Conservation (phyloP, 805 yeast species). For the Saccharomyces mikatae region DNA sequence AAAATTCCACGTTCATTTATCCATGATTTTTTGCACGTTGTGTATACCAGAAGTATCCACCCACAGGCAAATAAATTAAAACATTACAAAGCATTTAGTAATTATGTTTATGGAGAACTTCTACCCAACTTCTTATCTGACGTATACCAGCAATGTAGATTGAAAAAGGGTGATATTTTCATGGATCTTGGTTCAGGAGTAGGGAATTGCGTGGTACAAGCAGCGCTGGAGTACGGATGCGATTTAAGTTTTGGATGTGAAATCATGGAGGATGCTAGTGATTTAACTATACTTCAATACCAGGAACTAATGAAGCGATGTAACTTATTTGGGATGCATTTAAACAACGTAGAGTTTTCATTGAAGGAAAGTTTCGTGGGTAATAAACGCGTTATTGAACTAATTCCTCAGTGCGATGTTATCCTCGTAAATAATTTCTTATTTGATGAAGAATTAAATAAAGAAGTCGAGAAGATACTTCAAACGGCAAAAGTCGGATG, state of each 20-base stretch:
- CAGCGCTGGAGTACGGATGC: conserved; percentile 80
- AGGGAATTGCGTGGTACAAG: conserved; percentile 85
- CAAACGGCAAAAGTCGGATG: conserved; percentile 63
- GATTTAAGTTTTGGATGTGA: conserved; percentile 77
- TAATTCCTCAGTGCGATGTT: conserved; percentile 58
- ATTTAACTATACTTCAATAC: conserved; percentile 53
- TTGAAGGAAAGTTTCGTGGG: conserved; percentile 64
- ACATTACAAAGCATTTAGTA: conserved; percentile 77
- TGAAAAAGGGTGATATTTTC: conserved; percentile 49
- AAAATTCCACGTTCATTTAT: conserved; percentile 37
- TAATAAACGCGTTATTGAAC: conserved; percentile 46
- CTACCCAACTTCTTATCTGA: conserved; percentile 68
- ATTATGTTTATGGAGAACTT: conserved; percentile 84
- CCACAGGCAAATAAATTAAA: conserved; percentile 59
- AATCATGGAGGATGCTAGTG: conserved; percentile 75
- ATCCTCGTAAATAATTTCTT: conserved; percentile 75
- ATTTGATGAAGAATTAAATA: conserved; percentile 68
- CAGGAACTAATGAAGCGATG: conserved; percentile 52
- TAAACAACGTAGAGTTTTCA: conserved; percentile 51
- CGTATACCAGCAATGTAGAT: conserved; percentile 52
- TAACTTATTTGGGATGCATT: conserved; percentile 52
- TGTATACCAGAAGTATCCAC: conserved; percentile 71
- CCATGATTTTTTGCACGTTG: conserved; percentile 64
- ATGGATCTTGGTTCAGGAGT: conserved; percentile 92
- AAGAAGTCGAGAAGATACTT: conserved; percentile 56